Conservation (phyloP, 805 yeast species). For the Ogataea nonfermentans region DNA sequence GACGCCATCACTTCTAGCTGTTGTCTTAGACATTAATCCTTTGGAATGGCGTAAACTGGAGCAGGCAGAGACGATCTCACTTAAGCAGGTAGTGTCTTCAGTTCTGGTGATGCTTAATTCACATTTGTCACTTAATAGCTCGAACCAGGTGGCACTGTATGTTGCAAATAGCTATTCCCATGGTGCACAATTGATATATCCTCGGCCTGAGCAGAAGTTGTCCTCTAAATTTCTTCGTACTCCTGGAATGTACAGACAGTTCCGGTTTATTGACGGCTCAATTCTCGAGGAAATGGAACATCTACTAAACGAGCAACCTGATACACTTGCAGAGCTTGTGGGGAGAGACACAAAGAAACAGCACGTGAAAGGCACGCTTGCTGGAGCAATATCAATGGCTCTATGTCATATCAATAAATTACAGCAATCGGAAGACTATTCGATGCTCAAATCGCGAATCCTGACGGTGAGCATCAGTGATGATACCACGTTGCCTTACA, state of each 20-base stretch:
- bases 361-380: constrained; percentile 48
- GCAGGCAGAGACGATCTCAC: constrained; percentile 40
- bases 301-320: constrained; percentile 38
- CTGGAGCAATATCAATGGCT: constrained; percentile 83
- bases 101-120: constrained; percentile 79
- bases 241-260: constrained; percentile 79
- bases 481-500: constrained; percentile 77
- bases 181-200: constrained; percentile 72
- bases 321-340: constrained; percentile 21
- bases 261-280: constrained; percentile 72
- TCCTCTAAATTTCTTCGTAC: constrained; percentile 36
- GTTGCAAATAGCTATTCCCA: constrained; percentile 58
- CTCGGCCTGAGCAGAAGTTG: constrained; percentile 34
- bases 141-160: constrained; percentile 79
- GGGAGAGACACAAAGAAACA: constrained; percentile 19
- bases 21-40: constrained; percentile 78
- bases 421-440: constrained; percentile 45
- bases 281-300: constrained; percentile 58
- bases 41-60: constrained; percentile 55
- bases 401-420: constrained; percentile 74
- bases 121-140: constrained; percentile 79
- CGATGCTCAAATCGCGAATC: constrained; percentile 61
- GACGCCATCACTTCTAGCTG: constrained; percentile 73
- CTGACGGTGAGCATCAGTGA: constrained; percentile 64
- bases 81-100: constrained; percentile 61